Percentiles rank a stretch among this genome's conserved stretches.
Conservation (phyloP, 768 basidiomycete genomes). For the Flagelloscypha sp. region DNA sequence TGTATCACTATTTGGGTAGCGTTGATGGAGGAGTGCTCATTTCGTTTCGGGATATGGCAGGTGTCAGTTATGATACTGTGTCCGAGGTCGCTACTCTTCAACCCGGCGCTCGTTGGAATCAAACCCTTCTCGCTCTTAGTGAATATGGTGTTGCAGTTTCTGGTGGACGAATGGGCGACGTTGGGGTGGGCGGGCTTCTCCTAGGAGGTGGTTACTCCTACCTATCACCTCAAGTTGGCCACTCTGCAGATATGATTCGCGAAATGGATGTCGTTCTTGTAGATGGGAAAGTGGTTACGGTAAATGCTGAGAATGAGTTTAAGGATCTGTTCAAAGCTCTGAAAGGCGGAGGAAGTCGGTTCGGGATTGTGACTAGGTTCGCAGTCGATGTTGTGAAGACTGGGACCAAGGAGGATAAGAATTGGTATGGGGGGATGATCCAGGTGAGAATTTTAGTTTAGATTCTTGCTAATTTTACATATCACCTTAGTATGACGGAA, state of each 20-base stretch:
- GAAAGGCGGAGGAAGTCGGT: slow-evolving; percentile 36
- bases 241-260: slow-evolving; percentile 27
- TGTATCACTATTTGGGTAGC: too few relatives aligned
- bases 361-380: slow-evolving; percentile 38
- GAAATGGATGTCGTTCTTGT: slow-evolving; percentile 36
- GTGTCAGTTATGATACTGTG: slow-evolving; percentile 4
- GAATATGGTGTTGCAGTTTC: slow-evolving; percentile 7
- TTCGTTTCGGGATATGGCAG: slow-evolving; percentile 6
- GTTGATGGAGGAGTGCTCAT: slow-evolving; percentile 8
- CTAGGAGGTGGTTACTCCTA: slow-evolving; percentile 36
- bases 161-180: slow-evolving; percentile 16
- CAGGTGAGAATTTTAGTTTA: slow-evolving; percentile 16
- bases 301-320: slow-evolving; percentile 30
- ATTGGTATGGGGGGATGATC: slow-evolving; percentile 31
- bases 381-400: slow-evolving; percentile 31
- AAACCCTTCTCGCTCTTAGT: slow-evolving; percentile 1
- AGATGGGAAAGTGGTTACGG: slow-evolving; percentile 31
- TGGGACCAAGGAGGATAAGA: slow-evolving; percentile 27
- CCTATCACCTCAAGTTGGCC: slow-evolving; percentile 31
- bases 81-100: slow-evolving; percentile 4
- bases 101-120: slow-evolving; percentile 7
- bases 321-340: slow-evolving; percentile 37
- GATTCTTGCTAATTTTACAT: background rate
- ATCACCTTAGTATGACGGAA: slow-evolving; percentile 25
- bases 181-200: slow-evolving; percentile 37